Percentiles rank a stretch among this genome's conserved stretches.
Conservation (phyloP, 495 filamentous ascomycete species). For the Trichoderma erinaceum region DNA sequence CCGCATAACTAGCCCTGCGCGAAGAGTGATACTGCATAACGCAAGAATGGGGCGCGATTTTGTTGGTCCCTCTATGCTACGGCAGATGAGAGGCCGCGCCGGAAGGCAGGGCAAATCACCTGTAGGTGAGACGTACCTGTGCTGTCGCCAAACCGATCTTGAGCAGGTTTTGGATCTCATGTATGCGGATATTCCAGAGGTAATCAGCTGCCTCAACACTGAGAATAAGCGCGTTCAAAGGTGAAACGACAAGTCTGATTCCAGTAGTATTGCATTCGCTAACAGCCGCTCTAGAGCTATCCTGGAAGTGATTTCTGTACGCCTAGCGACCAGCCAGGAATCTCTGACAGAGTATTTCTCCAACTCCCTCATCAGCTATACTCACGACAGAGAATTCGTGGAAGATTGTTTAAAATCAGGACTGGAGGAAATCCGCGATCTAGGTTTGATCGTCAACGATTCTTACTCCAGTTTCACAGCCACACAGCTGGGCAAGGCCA, state of each 20-base stretch:
- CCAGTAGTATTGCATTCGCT: neutral
- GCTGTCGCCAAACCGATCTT: constrained; percentile 64
- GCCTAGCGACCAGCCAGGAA: constrained; percentile 60
- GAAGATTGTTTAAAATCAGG: constrained; percentile 50
- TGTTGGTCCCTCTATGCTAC: constrained; percentile 70
- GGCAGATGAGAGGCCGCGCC: constrained; percentile 80
- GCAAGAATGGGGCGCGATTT: constrained; percentile 73
- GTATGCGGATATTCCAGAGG: constrained; percentile 64
- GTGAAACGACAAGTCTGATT: constrained; percentile 28
- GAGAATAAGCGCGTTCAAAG: constrained; percentile 65
- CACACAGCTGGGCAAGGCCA: constrained; percentile 62
- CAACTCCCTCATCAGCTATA: constrained; percentile 60
- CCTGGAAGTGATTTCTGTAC: constrained; percentile 67
- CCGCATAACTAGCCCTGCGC: constrained; percentile 37
- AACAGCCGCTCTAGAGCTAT: constrained; percentile 47
- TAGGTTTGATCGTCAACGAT: constrained; percentile 51
- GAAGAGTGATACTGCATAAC: constrained; percentile 72
- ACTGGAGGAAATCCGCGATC: constrained; percentile 46
- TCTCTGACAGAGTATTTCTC: constrained; percentile 66
- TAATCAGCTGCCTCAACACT: constrained; percentile 63
- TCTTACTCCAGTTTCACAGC: constrained; percentile 48
- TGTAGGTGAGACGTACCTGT: constrained; percentile 73
- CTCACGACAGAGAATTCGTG: constrained; percentile 37
- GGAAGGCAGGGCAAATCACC: constrained; percentile 81
- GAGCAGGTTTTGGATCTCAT: constrained; percentile 64